Evolutionary conservation across 257 asterid species (phyloP).

Genomic region (Primulina tabacum): DNA sequence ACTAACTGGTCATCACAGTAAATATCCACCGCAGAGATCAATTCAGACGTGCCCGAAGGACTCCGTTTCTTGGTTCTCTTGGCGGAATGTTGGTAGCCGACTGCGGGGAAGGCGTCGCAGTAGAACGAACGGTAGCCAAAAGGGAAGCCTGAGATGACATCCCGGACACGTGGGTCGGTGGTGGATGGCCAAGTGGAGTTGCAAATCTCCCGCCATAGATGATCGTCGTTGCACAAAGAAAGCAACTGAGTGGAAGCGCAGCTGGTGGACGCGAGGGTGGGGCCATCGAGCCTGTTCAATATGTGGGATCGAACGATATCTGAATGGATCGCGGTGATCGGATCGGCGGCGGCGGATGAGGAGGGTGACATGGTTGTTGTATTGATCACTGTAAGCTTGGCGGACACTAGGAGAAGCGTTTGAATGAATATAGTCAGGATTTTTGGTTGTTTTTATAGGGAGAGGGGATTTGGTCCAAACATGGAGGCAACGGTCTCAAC

Average conservation of each 20-base stretch:
- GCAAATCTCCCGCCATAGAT: slow-evolving; percentile 60
- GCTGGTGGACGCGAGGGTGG: slow-evolving; percentile 63
- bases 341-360: background rate
- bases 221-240: slow-evolving; percentile 46
- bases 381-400: background rate
- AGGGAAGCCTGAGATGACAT: slow-evolving; percentile 42
- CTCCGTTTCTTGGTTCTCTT: background rate
- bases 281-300: slow-evolving; percentile 65
- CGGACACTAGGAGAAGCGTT: background rate
- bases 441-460: slow-evolving; percentile 18
- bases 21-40: slow-evolving; percentile 75
- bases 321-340: slow-evolving; percentile 50
- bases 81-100: slow-evolving; percentile 3
- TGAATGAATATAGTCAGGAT: slow-evolving; percentile 7
- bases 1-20: slow-evolving; percentile 37
- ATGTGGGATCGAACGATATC: slow-evolving; percentile 63
- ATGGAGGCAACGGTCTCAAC: background rate
- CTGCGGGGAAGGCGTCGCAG: slow-evolving; percentile 61
- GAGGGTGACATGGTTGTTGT: slow-evolving; percentile 28
- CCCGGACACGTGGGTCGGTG: slow-evolving; percentile 36
- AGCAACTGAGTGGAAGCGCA: slow-evolving; percentile 42
- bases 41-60: slow-evolving; percentile 6
- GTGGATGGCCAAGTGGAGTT: slow-evolving; percentile 75
- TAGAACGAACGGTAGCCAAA: slow-evolving; percentile 70
- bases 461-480: background rate